Base-by-base conservation (phyloP, 2,329 filamentous ascomycete genomes). In the Biscogniauxia marginata region DNA sequence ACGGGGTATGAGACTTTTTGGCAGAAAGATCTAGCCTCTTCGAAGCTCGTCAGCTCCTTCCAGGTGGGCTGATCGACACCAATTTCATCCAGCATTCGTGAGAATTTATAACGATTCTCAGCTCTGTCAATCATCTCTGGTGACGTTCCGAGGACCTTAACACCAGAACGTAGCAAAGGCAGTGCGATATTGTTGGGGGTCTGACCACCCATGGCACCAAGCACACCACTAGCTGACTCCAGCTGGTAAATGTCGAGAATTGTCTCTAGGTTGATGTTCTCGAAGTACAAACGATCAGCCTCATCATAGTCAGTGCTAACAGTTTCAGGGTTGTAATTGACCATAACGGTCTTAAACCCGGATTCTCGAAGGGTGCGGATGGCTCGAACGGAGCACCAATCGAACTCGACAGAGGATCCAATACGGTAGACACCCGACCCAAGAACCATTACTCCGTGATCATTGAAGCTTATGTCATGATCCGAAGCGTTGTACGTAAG, bases 61-160 rank as follows among this genome's bases (percentile, higher is more conserved):
- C 95, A 99, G 7, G 90, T 90, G 5, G 95, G 95, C 77, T 99
- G 95, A 72, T 99, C 95, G 25, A 99, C 95, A 22, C 84, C 88
- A 64, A 98, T 96, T 65, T 90, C 85, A 75, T 99, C 95, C 63
- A 98, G 82, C 91, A 98, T 96, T 70, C 95, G 91, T 46, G 92
- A 96, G 80, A 98, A 98, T 80, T 98, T 98, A 83, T 96, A 98
- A 56, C 95, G 84, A 74, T 99, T 98, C 79, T 99, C 95, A 1
- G 95, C 95, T 34, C 85, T 91, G 73, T 99, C 95, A 70, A 99
- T 98, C 93, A 98, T 98, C 74, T 99, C 95, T 8, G 95, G 95
- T 0, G 93, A 97, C 1, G 95, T 99, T 65, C 95, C 95, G 3
- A 98, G 81, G 34, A 98, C 87, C 77, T 93, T 96, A 70, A 96